Base-by-base conservation (phyloP, 1,284 basidiomycete species). In the Irpex sp. region DNA sequence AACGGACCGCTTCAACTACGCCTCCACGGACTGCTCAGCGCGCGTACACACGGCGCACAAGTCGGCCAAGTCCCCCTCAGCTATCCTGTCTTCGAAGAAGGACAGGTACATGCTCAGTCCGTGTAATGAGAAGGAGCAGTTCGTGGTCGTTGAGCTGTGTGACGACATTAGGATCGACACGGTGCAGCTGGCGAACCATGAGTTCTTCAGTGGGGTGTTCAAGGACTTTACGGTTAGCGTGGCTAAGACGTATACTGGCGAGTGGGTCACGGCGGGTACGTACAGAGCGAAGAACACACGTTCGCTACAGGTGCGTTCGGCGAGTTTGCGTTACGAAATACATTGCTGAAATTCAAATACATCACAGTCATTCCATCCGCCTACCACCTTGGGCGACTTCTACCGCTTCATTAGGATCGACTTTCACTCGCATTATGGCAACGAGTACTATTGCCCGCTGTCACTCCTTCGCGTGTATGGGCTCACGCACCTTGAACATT, bases 51-150 rank as follows among this genome's bases (percentile, higher is more conserved):
- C 85, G 2, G 83, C 93, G 0, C 95, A 96, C 72, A 85, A 87
- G 34, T 84, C 85, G 0, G 92, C 96, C 54, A 96, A 96, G 71
- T 95, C 94, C 1, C 81, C 94, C 0, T 86, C 89, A 0, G 85
- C 92, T 0, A 92, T 99, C 62, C 83, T 99, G 2, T 92, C 92
- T 58, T 91, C 90, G 59, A 96, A 96, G 77, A 92, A 91, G 74
- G 97, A 99, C 76, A 81, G 89, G 67, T 99, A 99, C 81, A 97
- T 99, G 97, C 89, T 98, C 66, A 95, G 92, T 60, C 97, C 97
- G 0, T 99, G 97, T 72, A 83, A 85, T 31, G 80, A 82, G 62
- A 76, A 82, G 65, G 79, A 83, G 36, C 94, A 97, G 71, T 98
- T 89, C 76, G 92, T 98, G 19, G 88, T 98, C 34, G 90, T 98